Evolutionary conservation across 768 basidiomycete genomes (phyloP).

Genomic region (Leccinum olivaceopallidum): DNA sequence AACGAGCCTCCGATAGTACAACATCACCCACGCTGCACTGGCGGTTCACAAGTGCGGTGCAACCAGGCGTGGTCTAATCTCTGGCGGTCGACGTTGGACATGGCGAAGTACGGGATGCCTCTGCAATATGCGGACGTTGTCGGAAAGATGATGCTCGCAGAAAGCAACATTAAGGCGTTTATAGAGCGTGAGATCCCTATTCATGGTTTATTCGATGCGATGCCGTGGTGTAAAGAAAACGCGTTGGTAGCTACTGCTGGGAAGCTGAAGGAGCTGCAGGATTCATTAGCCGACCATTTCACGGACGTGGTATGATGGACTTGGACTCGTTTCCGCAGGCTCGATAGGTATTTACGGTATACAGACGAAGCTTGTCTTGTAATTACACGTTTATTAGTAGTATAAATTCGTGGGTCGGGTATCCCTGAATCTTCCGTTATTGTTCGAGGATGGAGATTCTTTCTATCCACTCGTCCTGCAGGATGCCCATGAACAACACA

Average conservation of each 20-base stretch:
- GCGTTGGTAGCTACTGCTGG: constrained; percentile 42
- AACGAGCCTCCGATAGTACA: constrained; percentile 41
- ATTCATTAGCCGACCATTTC: constrained; percentile 47
- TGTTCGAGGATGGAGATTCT: constrained; percentile 22
- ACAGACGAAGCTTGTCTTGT: constrained; percentile 10
- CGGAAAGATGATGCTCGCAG: constrained; percentile 47
- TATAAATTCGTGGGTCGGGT: neutral
- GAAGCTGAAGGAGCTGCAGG: constrained; percentile 48
- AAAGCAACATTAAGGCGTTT: constrained; percentile 47
- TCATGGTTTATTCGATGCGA: constrained; percentile 41
- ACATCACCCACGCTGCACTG: constrained; percentile 44
- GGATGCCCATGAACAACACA: constrained; percentile 38
- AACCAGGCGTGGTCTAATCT: constrained; percentile 44
- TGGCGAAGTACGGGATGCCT: constrained; percentile 39
- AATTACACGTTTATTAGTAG: constrained; percentile 4
- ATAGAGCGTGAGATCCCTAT: constrained; percentile 43
- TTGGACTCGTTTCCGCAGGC: neutral
- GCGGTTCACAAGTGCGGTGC: constrained; percentile 41
- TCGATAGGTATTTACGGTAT: constrained; percentile 7
- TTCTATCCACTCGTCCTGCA: constrained; percentile 41
- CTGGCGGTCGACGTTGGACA: constrained; percentile 46
- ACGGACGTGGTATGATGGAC: constrained; percentile 38
- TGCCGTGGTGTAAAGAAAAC: constrained; percentile 46
- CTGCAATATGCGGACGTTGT: constrained; percentile 47
- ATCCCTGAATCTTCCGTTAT: constrained; percentile 9